phyloP scores from a whole-genome alignment of 768 basidiomycete species.

The Gautieria morchelliformis region DNA sequence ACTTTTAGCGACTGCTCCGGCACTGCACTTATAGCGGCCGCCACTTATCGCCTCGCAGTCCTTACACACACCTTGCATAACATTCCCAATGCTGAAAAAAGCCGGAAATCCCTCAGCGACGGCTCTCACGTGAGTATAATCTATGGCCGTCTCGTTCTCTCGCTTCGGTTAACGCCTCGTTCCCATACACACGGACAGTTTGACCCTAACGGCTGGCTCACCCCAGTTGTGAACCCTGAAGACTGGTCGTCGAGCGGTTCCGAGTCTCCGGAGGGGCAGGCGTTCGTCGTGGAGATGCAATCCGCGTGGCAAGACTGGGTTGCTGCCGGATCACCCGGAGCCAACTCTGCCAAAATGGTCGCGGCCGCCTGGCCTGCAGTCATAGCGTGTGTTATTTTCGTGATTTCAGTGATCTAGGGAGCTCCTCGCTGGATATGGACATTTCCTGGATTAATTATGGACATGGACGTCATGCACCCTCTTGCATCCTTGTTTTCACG shows the following conservation, averaged over 20 bases:
- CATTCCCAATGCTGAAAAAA: slow-evolving; percentile 49
- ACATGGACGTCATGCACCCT: too few species aligned
- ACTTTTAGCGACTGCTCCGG: slow-evolving; percentile 69
- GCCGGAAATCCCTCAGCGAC: slow-evolving; percentile 31
- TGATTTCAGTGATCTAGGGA: too few species aligned
- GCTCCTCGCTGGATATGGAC: too few species aligned
- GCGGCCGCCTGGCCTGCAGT: too few species aligned
- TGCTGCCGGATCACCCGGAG: slow-evolving; percentile 40
- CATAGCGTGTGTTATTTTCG: too few species aligned
- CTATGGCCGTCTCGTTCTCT: not conserved
- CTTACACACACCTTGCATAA: slow-evolving; percentile 38
- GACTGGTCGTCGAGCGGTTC: slow-evolving; percentile 36
- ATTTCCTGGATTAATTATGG: too few species aligned
- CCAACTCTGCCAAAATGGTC: slow-evolving; percentile 18
- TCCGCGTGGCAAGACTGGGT: slow-evolving; percentile 74
- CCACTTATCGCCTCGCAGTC: slow-evolving; percentile 64
- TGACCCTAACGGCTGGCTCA: slow-evolving; percentile 52
- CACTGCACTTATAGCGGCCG: slow-evolving; percentile 65
- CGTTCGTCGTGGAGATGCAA: slow-evolving; percentile 68
- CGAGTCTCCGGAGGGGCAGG: slow-evolving; percentile 66
- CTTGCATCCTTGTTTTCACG: too few species aligned
- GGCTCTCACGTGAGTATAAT: slow-evolving; percentile 6
- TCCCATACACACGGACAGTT: slow-evolving; percentile 32
- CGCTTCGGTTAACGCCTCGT: not conserved
- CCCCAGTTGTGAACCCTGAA: slow-evolving; percentile 69